These are phyloP conservation scores for Aspergillus jensenii DNA, from an alignment of 2,329 filamentous ascomycete species.

Conservation along the genomic window DNA sequence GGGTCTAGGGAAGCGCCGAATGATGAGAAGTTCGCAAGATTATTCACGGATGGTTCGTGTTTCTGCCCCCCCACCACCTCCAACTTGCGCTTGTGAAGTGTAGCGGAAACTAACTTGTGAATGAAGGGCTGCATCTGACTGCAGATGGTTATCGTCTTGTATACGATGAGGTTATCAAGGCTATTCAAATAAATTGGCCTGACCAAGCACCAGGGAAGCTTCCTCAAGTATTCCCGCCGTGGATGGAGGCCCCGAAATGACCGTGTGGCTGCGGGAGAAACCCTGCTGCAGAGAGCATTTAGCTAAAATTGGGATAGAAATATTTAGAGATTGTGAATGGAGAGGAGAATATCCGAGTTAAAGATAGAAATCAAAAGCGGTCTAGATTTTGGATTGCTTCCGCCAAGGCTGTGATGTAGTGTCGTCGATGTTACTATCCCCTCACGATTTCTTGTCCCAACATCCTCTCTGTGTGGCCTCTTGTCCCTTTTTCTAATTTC, in stretches of 20 bases:
- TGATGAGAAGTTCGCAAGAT: conserved; percentile 54
- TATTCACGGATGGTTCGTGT: conserved; percentile 58
- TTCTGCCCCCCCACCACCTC: not conserved
- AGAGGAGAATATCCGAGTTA: not conserved
- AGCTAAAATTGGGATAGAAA: not conserved
- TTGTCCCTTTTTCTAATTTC: not conserved
- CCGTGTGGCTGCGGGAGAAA: not conserved
- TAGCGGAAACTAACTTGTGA: not conserved
- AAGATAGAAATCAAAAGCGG: conserved; percentile 10
- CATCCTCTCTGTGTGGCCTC: conserved; percentile 3
- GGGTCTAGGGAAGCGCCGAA: conserved; percentile 59
- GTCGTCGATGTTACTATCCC: conserved; percentile 11
- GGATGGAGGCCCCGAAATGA: conserved; percentile 47
- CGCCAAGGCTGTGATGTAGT: conserved; percentile 13
- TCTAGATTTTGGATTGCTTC: conserved; percentile 11
- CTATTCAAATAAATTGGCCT: conserved; percentile 54
- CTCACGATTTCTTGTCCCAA: conserved; percentile 16
- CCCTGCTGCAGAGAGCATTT: not conserved
- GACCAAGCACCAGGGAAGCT: conserved; percentile 55
- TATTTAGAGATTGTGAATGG: not conserved
- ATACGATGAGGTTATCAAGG: conserved; percentile 53
- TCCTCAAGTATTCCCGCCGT: conserved; percentile 54
- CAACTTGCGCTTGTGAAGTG: no score
- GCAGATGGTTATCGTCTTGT: conserved; percentile 57
- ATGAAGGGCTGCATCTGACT: conserved; percentile 56